These are phyloP conservation scores for Tuber melanosporum DNA, from an alignment of 495 filamentous ascomycete genomes.

Conservation along the genomic window DNA sequence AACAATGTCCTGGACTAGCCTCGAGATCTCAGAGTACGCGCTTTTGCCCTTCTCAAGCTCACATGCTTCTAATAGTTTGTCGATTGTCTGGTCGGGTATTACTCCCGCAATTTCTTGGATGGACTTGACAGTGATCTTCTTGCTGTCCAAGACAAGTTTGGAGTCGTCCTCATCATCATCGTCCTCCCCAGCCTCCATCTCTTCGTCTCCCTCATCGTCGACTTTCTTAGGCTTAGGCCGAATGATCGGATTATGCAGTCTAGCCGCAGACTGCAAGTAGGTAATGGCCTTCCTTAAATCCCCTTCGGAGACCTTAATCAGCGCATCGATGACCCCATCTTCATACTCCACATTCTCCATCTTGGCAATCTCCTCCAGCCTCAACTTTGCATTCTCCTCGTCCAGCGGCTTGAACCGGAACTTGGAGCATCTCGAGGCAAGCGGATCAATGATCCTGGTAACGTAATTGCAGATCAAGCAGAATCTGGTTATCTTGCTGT, in stretches of 20 bases:
- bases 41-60: conserved; percentile 60
- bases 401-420: conserved; percentile 97
- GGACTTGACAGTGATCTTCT: conserved; percentile 62
- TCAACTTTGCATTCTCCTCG: conserved; percentile 63
- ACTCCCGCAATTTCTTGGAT: conserved; percentile 96
- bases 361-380: conserved; percentile 72
- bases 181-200: conserved; percentile 48
- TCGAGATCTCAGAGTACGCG: conserved; percentile 66
- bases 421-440: conserved; percentile 88
- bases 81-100: conserved; percentile 68
- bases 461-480: conserved; percentile 99
- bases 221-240: conserved; percentile 20
- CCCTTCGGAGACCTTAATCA: conserved; percentile 83
- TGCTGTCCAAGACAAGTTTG: conserved; percentile 39
- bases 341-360: conserved; percentile 68
- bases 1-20: conserved; percentile 77
- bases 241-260: conserved; percentile 48
- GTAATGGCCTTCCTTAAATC: conserved; percentile 95
- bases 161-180: conserved; percentile 49
- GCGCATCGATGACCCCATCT: conserved; percentile 68
- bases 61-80: conserved; percentile 66
- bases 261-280: conserved; percentile 83
- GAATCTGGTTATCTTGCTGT: conserved; percentile 91
- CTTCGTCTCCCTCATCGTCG: conserved; percentile 50
- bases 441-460: conserved; percentile 91